Evolutionary conservation across 2,329 filamentous ascomycete genomes (phyloP).

Genomic region (Exophiala xenobiotica): DNA sequence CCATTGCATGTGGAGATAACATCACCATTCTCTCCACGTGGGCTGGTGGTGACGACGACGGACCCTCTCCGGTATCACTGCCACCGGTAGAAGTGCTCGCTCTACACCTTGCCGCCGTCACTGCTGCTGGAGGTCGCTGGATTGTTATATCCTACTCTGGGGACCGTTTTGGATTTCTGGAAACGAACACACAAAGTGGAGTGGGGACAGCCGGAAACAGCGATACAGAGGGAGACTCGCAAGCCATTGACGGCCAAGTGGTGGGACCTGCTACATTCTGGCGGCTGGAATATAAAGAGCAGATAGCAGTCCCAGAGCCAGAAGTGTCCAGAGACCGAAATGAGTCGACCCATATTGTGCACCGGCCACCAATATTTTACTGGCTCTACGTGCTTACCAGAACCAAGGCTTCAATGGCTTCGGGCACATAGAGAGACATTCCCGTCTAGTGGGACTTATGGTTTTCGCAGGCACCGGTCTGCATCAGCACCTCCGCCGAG

Average conservation of each 20-base stretch:
- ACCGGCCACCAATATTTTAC: constrained; percentile 2
- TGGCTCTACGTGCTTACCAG: constrained; percentile 4
- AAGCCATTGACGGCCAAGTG: too few relatives aligned
- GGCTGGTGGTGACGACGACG: not conserved
- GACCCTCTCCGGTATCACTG: not conserved
- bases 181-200: not conserved
- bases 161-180: constrained; percentile 10
- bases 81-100: constrained; percentile 2
- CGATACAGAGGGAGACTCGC: too few relatives aligned
- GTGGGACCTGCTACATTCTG: not conserved
- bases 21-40: not conserved
- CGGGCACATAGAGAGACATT: not conserved
- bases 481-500: too few relatives aligned
- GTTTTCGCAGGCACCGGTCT: too few relatives aligned
- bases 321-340: not conserved
- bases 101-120: constrained; percentile 10
- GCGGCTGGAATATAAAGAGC: not conserved
- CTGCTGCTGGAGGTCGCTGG: constrained; percentile 1
- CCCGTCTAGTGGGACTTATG: not conserved
- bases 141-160: constrained; percentile 7
- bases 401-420: not conserved
- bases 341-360: not conserved
- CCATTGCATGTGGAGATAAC: constrained; percentile 11
- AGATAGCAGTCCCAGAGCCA: not conserved
- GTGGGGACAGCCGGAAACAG: not conserved